phyloP scores from a whole-genome alignment of 352 stramenopile genomes.

The Phytophthora sansomeana region DNA sequence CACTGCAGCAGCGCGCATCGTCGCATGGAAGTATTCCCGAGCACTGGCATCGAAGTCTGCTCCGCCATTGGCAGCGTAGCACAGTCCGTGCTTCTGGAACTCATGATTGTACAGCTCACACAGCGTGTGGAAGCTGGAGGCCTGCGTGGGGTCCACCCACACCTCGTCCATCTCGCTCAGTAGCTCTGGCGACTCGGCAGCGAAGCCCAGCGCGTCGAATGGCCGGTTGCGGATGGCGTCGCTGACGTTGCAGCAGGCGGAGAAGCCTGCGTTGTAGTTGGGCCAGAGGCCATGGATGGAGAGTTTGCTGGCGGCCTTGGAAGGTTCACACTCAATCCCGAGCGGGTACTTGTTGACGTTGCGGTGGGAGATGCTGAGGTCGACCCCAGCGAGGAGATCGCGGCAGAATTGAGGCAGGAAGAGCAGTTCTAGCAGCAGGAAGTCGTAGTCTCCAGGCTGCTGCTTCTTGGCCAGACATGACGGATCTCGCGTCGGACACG shows the following conservation, averaged over 20 bases:
- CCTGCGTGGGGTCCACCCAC: conserved; percentile 58
- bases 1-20: conserved; percentile 31
- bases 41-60: conserved; percentile 40
- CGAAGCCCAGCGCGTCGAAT: conserved; percentile 42
- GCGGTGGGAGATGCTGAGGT: conserved; percentile 59
- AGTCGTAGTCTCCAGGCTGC: conserved; percentile 58
- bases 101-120: conserved; percentile 90
- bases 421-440: conserved; percentile 61
- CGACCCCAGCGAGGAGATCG: conserved; percentile 53
- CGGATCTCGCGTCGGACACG: conserved; percentile 43
- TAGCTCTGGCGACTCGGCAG: conserved; percentile 35
- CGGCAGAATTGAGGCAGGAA: conserved; percentile 68
- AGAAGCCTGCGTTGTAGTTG: conserved; percentile 53
- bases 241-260: conserved; percentile 57
- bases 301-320: conserved; percentile 38
- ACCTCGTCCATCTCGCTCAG: conserved; percentile 44
- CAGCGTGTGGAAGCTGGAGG: conserved; percentile 50
- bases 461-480: conserved; percentile 49
- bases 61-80: conserved; percentile 65
- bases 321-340: conserved; percentile 50
- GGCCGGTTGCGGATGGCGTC: conserved; percentile 41
- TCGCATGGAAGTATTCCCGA: conserved; percentile 42
- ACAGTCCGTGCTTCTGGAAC: conserved; percentile 90
- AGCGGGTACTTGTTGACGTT: conserved; percentile 54
- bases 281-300: conserved; percentile 67